Evolutionary conservation across 78 protist species (phyloP).

Genomic region (Bodo saltans): DNA sequence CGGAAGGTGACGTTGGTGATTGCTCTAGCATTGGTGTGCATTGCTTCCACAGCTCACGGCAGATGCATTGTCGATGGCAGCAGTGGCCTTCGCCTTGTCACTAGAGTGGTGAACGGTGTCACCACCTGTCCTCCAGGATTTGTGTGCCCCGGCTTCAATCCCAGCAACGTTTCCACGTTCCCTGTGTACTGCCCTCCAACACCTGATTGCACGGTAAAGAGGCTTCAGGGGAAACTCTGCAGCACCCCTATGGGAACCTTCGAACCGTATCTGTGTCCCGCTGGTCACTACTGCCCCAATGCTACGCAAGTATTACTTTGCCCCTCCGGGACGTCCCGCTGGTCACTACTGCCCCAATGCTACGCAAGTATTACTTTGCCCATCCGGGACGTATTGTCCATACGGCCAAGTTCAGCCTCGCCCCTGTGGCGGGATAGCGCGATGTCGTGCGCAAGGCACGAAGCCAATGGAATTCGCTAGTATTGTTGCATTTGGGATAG

Average conservation of each 20-base stretch:
- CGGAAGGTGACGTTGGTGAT: no score
- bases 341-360: constrained; percentile 28
- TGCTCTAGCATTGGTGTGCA: no score
- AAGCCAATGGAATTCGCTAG: no score
- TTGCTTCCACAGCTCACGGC: no score
- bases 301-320: background rate
- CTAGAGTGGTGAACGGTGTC: background rate
- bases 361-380: background rate
- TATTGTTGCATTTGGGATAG: no score
- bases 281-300: background rate
- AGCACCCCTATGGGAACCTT: background rate
- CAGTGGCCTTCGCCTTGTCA: background rate
- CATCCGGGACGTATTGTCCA: background rate
- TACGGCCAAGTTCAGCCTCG: no score
- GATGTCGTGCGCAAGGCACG: no score
- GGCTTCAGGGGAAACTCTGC: background rate
- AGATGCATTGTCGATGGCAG: background rate
- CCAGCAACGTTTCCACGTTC: background rate
- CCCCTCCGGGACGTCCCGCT: constrained; percentile 5
- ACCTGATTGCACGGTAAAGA: background rate
- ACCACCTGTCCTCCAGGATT: background rate
- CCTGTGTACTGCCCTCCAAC: background rate
- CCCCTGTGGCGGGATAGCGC: no score
- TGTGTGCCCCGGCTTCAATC: background rate
- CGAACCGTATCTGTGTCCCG: background rate